These are phyloP conservation scores for Melanomma pulvis-pyrius DNA, from an alignment of 495 filamentous ascomycete species.

Conservation along the genomic window DNA sequence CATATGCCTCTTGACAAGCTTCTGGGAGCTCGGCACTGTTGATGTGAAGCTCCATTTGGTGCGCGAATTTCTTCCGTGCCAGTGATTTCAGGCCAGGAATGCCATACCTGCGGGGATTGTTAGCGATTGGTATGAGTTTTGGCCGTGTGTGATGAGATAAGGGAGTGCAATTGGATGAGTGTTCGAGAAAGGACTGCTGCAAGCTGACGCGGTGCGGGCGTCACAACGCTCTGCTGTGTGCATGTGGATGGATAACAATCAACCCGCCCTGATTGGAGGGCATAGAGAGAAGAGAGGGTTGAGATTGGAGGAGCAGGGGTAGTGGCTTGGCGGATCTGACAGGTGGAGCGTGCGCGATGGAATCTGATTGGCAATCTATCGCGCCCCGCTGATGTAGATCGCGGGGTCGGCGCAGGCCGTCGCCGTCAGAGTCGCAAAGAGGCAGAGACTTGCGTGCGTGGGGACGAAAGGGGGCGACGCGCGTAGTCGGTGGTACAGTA, in stretches of 20 bases:
- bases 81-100: constrained; percentile 48
- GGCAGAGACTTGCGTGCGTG: not conserved
- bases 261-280: not conserved
- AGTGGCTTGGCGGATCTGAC: constrained; percentile 12
- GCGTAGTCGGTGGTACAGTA: not conserved
- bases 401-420: constrained; percentile 13
- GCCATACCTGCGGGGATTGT: constrained; percentile 43
- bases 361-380: constrained; percentile 26
- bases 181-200: not conserved
- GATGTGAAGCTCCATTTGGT: constrained; percentile 39
- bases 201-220: constrained; percentile 20
- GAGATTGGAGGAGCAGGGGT: constrained; percentile 18
- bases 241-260: constrained; percentile 8
- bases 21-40: constrained; percentile 45
- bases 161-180: not conserved
- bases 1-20: constrained; percentile 49
- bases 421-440: not conserved
- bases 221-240: not conserved
- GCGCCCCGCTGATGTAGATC: constrained; percentile 14
- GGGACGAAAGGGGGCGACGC: not conserved
- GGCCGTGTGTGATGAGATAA: not conserved
- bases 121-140: constrained; percentile 12
- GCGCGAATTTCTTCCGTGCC: constrained; percentile 47
- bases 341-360: constrained; percentile 1
- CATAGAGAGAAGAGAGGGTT: not conserved